Evolutionary conservation across 805 yeast genomes (phyloP).

Genomic region (Lachancea mirantina): DNA sequence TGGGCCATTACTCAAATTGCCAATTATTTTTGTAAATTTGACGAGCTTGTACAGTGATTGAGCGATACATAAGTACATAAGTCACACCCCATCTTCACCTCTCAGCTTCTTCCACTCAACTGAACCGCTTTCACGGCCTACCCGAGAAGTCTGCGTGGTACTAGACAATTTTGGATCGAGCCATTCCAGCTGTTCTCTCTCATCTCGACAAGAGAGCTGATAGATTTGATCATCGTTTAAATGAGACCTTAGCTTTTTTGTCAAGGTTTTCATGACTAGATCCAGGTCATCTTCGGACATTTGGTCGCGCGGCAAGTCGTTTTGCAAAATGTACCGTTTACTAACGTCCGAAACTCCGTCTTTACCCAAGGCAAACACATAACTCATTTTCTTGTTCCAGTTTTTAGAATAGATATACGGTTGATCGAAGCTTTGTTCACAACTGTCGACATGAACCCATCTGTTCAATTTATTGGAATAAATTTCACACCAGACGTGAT

Average conservation of each 20-base stretch:
- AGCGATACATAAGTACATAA: conserved; percentile 3
- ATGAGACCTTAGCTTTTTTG: conserved; percentile 28
- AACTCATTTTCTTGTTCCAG: conserved; percentile 94
- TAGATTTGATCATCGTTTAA: conserved; percentile 34
- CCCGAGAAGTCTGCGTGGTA: conserved; percentile 14
- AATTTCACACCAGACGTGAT: conserved; percentile 95
- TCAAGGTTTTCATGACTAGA: conserved; percentile 33
- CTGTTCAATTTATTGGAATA: conserved; percentile 51
- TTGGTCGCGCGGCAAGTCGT: conserved; percentile 41
- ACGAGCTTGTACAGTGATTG: conserved; percentile 21
- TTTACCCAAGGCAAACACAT: conserved; percentile 61
- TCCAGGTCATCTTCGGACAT: conserved; percentile 37
- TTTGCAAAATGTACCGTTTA: conserved; percentile 49
- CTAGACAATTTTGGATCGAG: conserved; percentile 1
- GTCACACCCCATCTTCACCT: conserved; percentile 61
- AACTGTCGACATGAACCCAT: conserved; percentile 87
- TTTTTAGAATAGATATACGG: conserved; percentile 72
- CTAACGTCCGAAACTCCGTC: conserved; percentile 66
- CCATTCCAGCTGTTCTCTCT: conserved; percentile 31
- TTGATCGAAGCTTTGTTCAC: conserved; percentile 80
- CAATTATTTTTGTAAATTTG: conserved; percentile 36
- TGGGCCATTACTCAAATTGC: conserved; percentile 43
- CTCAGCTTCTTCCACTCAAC: conserved; percentile 68
- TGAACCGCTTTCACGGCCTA: conserved; percentile 64
- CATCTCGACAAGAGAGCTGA: conserved; percentile 27